These are phyloP conservation scores for Symbiodinium natans DNA, from an alignment of 73 alveolate genomes.

Conservation along the genomic window DNA sequence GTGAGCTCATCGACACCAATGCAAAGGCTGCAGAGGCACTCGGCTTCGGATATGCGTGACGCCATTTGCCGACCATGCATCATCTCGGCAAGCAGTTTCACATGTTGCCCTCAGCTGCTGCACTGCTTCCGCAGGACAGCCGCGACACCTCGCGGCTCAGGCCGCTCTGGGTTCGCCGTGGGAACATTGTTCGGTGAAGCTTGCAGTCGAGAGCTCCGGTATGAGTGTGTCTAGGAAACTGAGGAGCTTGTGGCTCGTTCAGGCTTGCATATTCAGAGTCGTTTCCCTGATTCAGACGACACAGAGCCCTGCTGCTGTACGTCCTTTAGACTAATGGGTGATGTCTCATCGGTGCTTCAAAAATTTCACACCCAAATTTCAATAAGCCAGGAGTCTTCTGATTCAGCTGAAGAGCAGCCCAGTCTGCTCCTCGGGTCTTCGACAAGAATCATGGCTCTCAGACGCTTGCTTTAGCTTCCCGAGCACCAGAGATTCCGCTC, in stretches of 20 bases:
- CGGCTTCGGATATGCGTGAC: background rate
- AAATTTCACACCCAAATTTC: background rate
- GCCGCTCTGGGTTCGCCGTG: background rate
- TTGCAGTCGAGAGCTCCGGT: too few relatives aligned
- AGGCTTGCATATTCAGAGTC: too few relatives aligned
- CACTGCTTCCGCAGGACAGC: conserved; percentile 27
- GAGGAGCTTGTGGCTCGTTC: too few relatives aligned
- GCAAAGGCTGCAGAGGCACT: conserved; percentile 87
- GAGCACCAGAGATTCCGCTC: background rate
- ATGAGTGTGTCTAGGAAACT: too few relatives aligned
- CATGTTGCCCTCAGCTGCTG: background rate
- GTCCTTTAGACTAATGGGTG: background rate
- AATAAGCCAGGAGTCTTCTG: conserved; percentile 53
- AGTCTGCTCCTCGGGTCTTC: background rate
- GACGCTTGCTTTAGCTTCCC: background rate
- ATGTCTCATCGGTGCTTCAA: background rate
- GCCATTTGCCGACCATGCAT: too few relatives aligned
- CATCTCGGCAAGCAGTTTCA: background rate
- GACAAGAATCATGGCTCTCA: background rate
- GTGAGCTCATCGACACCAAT: conserved; percentile 85
- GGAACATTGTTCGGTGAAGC: too few relatives aligned
- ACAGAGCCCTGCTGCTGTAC: background rate
- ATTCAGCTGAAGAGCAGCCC: conserved; percentile 89
- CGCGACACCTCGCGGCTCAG: conserved; percentile 91
- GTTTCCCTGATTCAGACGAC: too few relatives aligned